phyloP scores from a whole-genome alignment of 768 basidiomycete species.

The Lactifluus rugatus region DNA sequence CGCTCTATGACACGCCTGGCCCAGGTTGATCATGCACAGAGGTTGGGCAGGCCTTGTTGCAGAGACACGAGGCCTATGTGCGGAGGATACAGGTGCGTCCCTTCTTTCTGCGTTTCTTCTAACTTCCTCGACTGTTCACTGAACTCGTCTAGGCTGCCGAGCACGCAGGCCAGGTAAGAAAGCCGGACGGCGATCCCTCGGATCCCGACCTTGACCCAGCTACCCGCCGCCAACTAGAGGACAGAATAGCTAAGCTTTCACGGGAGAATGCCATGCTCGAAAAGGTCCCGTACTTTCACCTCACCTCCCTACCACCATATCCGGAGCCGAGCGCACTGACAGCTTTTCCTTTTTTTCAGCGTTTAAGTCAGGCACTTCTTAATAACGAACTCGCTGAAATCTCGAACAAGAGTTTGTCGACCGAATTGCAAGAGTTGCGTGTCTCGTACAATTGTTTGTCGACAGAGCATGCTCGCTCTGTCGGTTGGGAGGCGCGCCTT shows the following conservation, averaged over 20 bases:
- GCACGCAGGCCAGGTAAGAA: constrained; percentile 12
- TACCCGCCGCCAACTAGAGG: constrained; percentile 25
- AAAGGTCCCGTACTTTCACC: constrained; percentile 36
- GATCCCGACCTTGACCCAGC: constrained; percentile 11
- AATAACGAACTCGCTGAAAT: constrained; percentile 76
- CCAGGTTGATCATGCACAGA: constrained; percentile 36
- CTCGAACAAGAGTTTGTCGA: constrained; percentile 61
- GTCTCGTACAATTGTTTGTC: constrained; percentile 56
- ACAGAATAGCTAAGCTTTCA: constrained; percentile 29
- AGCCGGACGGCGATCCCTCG: constrained; percentile 2
- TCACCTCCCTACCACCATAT: not conserved
- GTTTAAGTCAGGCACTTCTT: constrained; percentile 66
- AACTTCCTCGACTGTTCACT: not conserved
- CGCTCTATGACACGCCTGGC: not conserved
- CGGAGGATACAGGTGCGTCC: constrained; percentile 55
- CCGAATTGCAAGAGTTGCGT: constrained; percentile 68
- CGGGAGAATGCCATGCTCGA: constrained; percentile 55
- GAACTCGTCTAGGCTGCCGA: constrained; percentile 13
- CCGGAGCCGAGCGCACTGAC: constrained; percentile 10
- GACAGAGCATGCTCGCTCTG: constrained; percentile 56
- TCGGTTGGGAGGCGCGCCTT: constrained; percentile 61
- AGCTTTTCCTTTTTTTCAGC: constrained; percentile 32
- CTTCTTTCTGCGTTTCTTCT: not conserved
- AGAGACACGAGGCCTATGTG: constrained; percentile 80
- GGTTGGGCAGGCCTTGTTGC: constrained; percentile 81